phyloP scores from a whole-genome alignment of 2,329 filamentous ascomycete species.

The Fusarium chuoi region DNA sequence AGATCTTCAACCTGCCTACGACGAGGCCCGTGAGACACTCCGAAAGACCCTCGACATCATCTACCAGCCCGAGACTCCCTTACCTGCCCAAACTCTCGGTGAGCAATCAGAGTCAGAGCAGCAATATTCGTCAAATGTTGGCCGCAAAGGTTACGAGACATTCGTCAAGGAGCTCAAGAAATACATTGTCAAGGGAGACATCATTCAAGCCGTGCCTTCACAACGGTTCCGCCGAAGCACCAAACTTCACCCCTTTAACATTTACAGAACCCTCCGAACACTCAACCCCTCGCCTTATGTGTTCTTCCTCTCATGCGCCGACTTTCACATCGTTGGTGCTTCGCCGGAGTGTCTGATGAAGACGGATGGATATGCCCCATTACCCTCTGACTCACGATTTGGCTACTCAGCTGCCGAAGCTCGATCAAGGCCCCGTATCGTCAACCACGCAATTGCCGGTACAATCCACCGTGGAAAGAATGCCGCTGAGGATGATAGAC shows the following conservation, averaged over 20 bases:
- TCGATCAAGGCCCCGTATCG: constrained; percentile 82
- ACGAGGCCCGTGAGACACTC: constrained; percentile 67
- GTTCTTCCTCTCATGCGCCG: constrained; percentile 91
- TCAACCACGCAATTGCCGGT: constrained; percentile 96
- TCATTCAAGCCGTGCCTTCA: constrained; percentile 96
- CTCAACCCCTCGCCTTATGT: constrained; percentile 98
- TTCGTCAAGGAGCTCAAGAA: constrained; percentile 88
- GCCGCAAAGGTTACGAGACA: constrained; percentile 85
- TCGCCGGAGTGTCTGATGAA: constrained; percentile 96
- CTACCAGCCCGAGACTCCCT: constrained; percentile 76
- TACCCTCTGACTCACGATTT: constrained; percentile 40
- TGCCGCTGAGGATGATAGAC: constrained; percentile 82
- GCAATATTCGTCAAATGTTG: constrained; percentile 92
- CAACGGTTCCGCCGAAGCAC: constrained; percentile 93
- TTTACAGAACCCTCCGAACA: constrained; percentile 95
- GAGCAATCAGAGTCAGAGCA: constrained; percentile 73
- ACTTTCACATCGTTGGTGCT: constrained; percentile 95
- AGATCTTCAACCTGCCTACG: constrained; percentile 56
- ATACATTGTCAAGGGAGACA: constrained; percentile 91
- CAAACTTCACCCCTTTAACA: constrained; percentile 93
- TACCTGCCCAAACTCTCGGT: constrained; percentile 74
- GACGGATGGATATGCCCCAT: constrained; percentile 50
- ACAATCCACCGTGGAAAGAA: constrained; percentile 85
- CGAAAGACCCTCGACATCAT: constrained; percentile 76
- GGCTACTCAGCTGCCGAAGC: constrained; percentile 40